Conservation (phyloP, 2,329 filamentous ascomycete genomes). For the Coccinonectria pachysandricola region DNA sequence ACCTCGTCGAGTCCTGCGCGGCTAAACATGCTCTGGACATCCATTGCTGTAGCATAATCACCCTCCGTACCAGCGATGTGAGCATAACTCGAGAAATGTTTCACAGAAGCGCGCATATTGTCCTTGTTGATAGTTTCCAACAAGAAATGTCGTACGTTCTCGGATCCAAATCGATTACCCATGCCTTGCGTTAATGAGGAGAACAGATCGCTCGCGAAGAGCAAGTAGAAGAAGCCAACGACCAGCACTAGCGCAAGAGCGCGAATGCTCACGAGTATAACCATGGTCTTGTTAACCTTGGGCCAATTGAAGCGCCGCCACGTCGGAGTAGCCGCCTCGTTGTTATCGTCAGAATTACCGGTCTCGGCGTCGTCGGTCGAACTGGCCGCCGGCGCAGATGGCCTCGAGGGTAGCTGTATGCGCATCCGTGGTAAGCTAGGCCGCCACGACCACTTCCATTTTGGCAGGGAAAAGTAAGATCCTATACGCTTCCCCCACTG, state of each 20-base stretch:
- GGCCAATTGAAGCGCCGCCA: slow-evolving; percentile 22
- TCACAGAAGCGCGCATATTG: slow-evolving; percentile 60
- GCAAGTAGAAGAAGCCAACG: slow-evolving; percentile 65
- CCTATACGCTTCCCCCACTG: slow-evolving; percentile 47
- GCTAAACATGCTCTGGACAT: slow-evolving; percentile 68
- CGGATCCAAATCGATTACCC: slow-evolving; percentile 67
- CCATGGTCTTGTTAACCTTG: slow-evolving; percentile 30
- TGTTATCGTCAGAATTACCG: slow-evolving; percentile 15
- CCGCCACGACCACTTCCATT: slow-evolving; percentile 46
- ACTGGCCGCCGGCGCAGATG: slow-evolving; percentile 14
- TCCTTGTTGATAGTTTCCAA: slow-evolving; percentile 61
- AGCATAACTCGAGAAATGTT: slow-evolving; percentile 71
- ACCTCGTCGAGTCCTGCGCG: slow-evolving; percentile 66
- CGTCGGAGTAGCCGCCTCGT: slow-evolving; percentile 16
- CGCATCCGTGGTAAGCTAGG: slow-evolving; percentile 41
- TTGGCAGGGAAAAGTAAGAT: slow-evolving; percentile 40
- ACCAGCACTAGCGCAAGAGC: slow-evolving; percentile 67
- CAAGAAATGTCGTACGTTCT: slow-evolving; percentile 67
- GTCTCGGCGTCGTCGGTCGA: slow-evolving; percentile 15
- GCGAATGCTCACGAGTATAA: slow-evolving; percentile 57
- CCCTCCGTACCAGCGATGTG: slow-evolving; percentile 94
- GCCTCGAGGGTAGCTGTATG: slow-evolving; percentile 35
- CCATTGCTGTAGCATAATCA: slow-evolving; percentile 75
- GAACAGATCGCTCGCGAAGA: slow-evolving; percentile 81
- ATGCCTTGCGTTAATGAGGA: slow-evolving; percentile 53